Evolutionary conservation across 2,329 filamentous ascomycete species (phyloP).

Genomic region (Didymella pomorum): DNA sequence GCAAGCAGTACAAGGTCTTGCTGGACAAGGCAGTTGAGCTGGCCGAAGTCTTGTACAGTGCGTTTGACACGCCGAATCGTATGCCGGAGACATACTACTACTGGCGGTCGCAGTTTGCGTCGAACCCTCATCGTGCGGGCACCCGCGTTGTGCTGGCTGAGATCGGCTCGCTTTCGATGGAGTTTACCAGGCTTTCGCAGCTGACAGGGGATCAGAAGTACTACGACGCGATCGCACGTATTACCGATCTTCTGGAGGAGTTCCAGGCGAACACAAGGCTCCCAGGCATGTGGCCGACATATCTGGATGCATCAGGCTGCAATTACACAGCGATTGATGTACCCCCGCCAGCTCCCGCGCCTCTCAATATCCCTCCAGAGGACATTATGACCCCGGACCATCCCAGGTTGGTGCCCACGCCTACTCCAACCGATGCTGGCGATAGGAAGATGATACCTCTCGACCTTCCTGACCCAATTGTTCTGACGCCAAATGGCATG

Average conservation of each 20-base stretch:
- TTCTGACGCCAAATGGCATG: slow-evolving; percentile 31
- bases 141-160: slow-evolving; percentile 56
- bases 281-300: slow-evolving; percentile 60
- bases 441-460: slow-evolving; percentile 47
- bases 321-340: slow-evolving; percentile 38
- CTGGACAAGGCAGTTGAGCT: slow-evolving; percentile 70
- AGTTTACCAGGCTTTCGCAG: slow-evolving; percentile 59
- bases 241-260: slow-evolving; percentile 54
- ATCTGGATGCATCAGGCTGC: slow-evolving; percentile 54
- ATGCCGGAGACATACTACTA: slow-evolving; percentile 69
- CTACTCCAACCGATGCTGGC: slow-evolving; percentile 31
- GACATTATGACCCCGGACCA: background rate
- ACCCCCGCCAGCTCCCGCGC: slow-evolving; percentile 35
- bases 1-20: slow-evolving; percentile 59
- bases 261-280: slow-evolving; percentile 56
- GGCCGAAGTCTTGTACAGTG: slow-evolving; percentile 69
- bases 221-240: slow-evolving; percentile 58
- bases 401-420: slow-evolving; percentile 1
- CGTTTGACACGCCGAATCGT: slow-evolving; percentile 73
- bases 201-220: slow-evolving; percentile 57
- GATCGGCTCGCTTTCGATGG: slow-evolving; percentile 58
- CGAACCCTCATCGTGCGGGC: slow-evolving; percentile 52
- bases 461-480: slow-evolving; percentile 40
- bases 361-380: slow-evolving; percentile 4
- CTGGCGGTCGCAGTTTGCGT: slow-evolving; percentile 57